Evolutionary conservation across 2,329 filamentous ascomycete genomes (phyloP).

Genomic region (Endothia cerciana): DNA sequence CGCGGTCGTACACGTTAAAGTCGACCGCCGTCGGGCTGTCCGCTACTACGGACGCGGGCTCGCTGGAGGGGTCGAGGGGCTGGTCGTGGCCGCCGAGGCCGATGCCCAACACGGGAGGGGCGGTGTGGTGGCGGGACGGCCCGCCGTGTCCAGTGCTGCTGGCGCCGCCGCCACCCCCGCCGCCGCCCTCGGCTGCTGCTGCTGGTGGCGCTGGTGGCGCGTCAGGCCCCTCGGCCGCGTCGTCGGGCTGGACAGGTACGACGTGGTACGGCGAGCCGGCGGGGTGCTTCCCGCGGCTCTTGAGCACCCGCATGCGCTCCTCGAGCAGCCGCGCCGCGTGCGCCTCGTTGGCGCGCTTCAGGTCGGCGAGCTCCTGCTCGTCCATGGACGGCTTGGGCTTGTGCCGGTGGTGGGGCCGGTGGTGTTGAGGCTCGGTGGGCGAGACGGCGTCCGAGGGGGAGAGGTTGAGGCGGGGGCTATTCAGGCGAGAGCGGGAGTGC

Average conservation of each 20-base stretch:
- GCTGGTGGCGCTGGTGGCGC: neutral
- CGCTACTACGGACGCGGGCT: constrained; percentile 61
- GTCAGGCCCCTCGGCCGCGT: neutral
- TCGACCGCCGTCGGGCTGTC: constrained; percentile 86
- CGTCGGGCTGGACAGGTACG: neutral
- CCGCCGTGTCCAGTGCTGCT: constrained; percentile 13
- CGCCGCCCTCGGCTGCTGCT: neutral
- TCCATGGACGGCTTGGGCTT: constrained; percentile 25
- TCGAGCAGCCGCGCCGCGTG: constrained; percentile 55
- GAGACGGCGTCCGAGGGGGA: constrained; percentile 33
- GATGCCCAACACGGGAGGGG: constrained; percentile 65
- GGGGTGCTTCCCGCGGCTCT: constrained; percentile 12
- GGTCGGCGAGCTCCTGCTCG: constrained; percentile 28
- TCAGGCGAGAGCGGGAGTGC: constrained; percentile 24
- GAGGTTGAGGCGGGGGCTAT: constrained; percentile 37
- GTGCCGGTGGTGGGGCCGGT: constrained; percentile 1
- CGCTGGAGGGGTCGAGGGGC: constrained; percentile 44
- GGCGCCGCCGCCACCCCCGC: neutral
- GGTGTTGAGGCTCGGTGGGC: constrained; percentile 31
- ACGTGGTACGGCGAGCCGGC: neutral
- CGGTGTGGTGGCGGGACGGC: neutral
- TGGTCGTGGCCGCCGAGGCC: constrained; percentile 64
- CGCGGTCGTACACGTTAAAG: constrained; percentile 85
- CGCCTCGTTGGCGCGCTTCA: constrained; percentile 45
- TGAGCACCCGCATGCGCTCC: constrained; percentile 48